Conservation (phyloP, 1,284 basidiomycete genomes). For the Ganoderma sinense region DNA sequence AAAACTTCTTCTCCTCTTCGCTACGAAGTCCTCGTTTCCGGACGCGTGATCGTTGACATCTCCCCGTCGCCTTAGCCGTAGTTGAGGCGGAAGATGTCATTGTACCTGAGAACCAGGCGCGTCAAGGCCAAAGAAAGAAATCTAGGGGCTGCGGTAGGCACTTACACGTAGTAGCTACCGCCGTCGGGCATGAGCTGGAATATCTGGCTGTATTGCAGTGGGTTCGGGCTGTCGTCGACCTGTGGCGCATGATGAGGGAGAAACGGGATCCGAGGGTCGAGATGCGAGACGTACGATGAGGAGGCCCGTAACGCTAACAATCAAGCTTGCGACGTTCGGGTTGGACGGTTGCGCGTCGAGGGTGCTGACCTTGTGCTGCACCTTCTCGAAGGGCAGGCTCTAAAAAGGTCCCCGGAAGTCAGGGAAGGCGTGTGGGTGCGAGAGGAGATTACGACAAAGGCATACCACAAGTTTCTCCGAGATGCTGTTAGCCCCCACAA, state of each 20-base stretch:
- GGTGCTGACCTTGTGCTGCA: constrained; percentile 86
- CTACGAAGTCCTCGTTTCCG: constrained; percentile 10
- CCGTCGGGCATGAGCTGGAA: constrained; percentile 92
- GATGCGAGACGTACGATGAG: constrained; percentile 63
- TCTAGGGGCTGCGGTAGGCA: constrained; percentile 15
- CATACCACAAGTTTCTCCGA: constrained; percentile 84
- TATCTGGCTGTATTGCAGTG: constrained; percentile 89
- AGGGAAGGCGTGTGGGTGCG: neutral
- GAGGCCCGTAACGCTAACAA: constrained; percentile 91
- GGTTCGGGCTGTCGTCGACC: constrained; percentile 83
- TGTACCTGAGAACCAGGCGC: constrained; percentile 56
- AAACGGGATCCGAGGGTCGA: neutral
- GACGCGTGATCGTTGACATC: neutral
- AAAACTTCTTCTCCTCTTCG: constrained; percentile 22
- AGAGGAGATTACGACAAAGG: constrained; percentile 12
- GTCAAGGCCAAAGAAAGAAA: constrained; percentile 7
- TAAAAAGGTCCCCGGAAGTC: constrained; percentile 42
- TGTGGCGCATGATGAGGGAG: constrained; percentile 38
- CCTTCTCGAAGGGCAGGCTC: constrained; percentile 84
- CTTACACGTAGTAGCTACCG: constrained; percentile 86
- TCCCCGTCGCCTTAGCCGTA: constrained; percentile 39
- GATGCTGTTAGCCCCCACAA: constrained; percentile 70
- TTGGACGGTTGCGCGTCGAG: constrained; percentile 91
- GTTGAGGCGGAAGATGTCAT: constrained; percentile 92
- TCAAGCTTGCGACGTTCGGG: constrained; percentile 64